phyloP scores from a whole-genome alignment of 129 eudicot species.

The Flaveria robusta region DNA sequence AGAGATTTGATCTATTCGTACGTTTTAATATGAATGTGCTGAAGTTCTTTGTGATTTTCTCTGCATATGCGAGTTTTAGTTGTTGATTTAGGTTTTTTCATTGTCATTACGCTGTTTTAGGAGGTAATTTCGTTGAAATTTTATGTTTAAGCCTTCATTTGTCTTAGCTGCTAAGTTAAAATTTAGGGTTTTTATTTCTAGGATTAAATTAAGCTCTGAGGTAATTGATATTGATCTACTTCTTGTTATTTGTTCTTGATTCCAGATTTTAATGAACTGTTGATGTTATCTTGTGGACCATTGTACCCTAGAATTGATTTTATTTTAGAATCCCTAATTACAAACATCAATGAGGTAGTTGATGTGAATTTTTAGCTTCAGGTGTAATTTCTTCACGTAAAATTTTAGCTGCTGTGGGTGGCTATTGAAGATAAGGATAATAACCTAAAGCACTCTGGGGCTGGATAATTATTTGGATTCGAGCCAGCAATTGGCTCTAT shows the following conservation, averaged over 20 bases:
- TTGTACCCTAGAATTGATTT: conserved; percentile 1
- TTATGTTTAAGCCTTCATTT: neutral
- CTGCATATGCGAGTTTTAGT: neutral
- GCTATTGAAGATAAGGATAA: neutral
- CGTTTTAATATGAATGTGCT: conserved; percentile 31
- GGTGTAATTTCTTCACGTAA: conserved; percentile 12
- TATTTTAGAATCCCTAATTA: conserved; percentile 7
- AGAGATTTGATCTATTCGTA: conserved; percentile 25
- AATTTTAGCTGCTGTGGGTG: neutral
- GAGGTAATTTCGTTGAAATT: conserved; percentile 14
- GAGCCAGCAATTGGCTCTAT: conserved; percentile 60
- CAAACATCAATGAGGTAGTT: neutral
- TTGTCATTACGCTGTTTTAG: conserved; percentile 22
- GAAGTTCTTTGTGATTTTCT: conserved; percentile 5
- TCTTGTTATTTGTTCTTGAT: conserved; percentile 5
- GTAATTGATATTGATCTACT: conserved; percentile 26
- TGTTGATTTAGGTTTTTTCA: conserved; percentile 13
- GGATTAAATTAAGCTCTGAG: conserved; percentile 26
- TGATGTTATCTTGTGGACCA: too few relatives aligned
- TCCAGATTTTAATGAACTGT: conserved; percentile 22
- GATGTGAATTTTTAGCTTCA: neutral
- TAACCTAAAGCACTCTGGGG: conserved; percentile 43
- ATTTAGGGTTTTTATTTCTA: conserved; percentile 5
- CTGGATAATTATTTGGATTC: conserved; percentile 65
- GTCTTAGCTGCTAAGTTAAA: neutral